phyloP scores from a whole-genome alignment of 805 yeast species.

The Jamesozyma rosinii region DNA sequence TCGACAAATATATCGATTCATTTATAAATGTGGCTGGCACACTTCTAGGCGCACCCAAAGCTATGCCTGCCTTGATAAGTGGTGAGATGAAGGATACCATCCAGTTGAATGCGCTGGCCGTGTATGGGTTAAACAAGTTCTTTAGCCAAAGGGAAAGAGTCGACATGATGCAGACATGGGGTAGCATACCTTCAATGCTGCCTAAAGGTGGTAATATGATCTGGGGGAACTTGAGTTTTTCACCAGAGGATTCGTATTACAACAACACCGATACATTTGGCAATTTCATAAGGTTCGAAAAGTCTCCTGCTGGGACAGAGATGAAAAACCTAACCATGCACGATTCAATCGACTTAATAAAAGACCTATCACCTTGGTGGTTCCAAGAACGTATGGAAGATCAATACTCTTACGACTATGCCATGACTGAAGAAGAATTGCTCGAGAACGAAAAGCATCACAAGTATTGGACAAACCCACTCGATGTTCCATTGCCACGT shows the following conservation, averaged over 20 bases:
- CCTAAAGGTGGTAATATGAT: conserved; percentile 89
- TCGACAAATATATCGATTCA: conserved; percentile 71
- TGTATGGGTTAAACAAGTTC: conserved; percentile 88
- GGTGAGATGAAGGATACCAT: conserved; percentile 99
- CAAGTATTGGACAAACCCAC: conserved; percentile 86
- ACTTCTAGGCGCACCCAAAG: conserved; percentile 88
- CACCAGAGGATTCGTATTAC: conserved; percentile 49
- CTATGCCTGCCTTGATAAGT: conserved; percentile 81
- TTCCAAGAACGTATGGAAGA: conserved; percentile 52
- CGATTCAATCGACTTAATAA: conserved; percentile 57
- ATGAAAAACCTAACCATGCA: conserved; percentile 50
- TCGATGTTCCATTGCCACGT: conserved; percentile 82
- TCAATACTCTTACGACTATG: conserved; percentile 73
- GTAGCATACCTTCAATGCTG: conserved; percentile 91
- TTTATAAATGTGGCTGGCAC: conserved; percentile 84
- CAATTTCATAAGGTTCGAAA: conserved; percentile 55
- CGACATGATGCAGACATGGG: conserved; percentile 72
- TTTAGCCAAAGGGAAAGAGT: conserved; percentile 83
- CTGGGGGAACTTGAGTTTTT: conserved; percentile 76
- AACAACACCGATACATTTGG: conserved; percentile 48
- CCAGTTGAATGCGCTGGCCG: conserved; percentile 83
- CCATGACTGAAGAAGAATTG: conserved; percentile 52
- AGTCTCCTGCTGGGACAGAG: conserved; percentile 4
- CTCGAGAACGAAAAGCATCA: conserved; percentile 57
- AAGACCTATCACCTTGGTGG: conserved; percentile 68